Evolutionary conservation across 2,329 filamentous ascomycete genomes (phyloP), one percentile per base, ranked within the genome.

Genomic region (Hypomyces rosellus): DNA sequence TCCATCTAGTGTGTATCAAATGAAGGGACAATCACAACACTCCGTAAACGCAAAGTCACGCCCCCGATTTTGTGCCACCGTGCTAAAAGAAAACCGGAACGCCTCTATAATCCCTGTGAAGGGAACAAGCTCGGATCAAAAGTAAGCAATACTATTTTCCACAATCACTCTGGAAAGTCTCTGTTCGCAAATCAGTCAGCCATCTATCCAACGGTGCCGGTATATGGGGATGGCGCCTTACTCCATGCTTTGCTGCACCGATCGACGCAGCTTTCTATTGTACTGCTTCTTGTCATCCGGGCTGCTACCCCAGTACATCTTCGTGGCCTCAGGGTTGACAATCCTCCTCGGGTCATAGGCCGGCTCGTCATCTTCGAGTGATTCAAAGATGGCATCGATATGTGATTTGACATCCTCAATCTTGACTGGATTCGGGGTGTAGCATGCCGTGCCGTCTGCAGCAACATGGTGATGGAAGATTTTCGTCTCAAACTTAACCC

Each of bases 391-490:
- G 4, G 86, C 87, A 49, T 95, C 85, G 40, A 99, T 84, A 58
- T 97, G 92, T 3, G 84, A 82, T 53, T 80, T 82, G 59, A 92
- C 81, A 59, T 96, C 90, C 54, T 96, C 90, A 5, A 75, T 70
- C 44, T 80, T 81, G 51, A 64, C 68, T 0, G 70, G 63, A 16
- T 78, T 78, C 0, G 84, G 82, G 48, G 82, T 84, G 67, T 97
- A 97, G 69, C 91, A 96, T 1, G 91, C 78, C 0, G 88, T 85
- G 1, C 91, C 90, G 53, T 89, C 85, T 13, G 79, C 74, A 4
- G 90, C 86, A 43, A 99, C 86, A 13, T 89, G 84, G 58, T 96
- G 88, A 62, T 97, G 93, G 67, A 92, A 96, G 15, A 97, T 78
- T 4, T 81, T 78, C 0, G 89, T 92, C 61, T 90, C 81, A 56